These are phyloP conservation scores for Chenopodium suecicum DNA, from an alignment of 148 eudicot species.

Conservation along the genomic window DNA sequence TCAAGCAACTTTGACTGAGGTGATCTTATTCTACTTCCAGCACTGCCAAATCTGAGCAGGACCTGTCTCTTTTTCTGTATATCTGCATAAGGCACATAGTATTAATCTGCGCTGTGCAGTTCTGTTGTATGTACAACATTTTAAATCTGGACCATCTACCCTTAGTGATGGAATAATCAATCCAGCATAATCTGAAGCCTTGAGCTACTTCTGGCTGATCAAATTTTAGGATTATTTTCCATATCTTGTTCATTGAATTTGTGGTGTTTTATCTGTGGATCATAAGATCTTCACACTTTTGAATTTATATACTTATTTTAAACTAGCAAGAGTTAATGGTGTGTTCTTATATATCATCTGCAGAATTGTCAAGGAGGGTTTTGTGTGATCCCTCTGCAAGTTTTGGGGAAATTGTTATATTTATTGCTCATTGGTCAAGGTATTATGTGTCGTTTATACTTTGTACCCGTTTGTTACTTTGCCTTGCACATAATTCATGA, in stretches of 20 bases:
- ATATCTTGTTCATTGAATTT: not conserved
- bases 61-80: not conserved
- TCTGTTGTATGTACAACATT: not conserved
- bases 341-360: not conserved
- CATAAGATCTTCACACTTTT: not conserved
- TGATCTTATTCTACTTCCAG: not conserved
- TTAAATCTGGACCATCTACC: not conserved
- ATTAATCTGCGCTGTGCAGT: not conserved
- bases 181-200: not conserved
- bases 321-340: not conserved
- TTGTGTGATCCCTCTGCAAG: no score
- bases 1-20: conserved; percentile 12
- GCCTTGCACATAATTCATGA: no score
- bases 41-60: not conserved
- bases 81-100: not conserved
- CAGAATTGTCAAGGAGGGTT: not conserved
- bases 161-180: not conserved
- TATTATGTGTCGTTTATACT: no score
- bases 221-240: not conserved
- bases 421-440: no score
- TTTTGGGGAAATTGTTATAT: no score
- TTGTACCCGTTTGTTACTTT: no score
- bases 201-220: not conserved
- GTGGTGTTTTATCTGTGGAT: not conserved
- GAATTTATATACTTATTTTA: not conserved